These are phyloP conservation scores for Penicillium italicum DNA, from an alignment of 2,329 filamentous ascomycete genomes.

Conservation along the genomic window DNA sequence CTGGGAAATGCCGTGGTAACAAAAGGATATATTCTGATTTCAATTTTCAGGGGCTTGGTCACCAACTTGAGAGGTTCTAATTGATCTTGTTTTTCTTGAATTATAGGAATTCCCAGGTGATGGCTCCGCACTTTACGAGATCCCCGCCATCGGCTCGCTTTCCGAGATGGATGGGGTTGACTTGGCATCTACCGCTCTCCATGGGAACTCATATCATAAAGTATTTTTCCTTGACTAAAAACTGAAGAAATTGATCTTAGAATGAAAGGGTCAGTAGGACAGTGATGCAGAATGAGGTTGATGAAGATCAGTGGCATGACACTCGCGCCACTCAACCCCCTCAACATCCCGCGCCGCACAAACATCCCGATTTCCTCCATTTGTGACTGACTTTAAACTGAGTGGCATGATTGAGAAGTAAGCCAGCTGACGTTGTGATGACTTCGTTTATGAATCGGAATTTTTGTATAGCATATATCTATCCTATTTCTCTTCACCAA, in stretches of 20 bases:
- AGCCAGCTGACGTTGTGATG: background rate
- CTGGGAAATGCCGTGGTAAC: background rate
- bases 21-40: background rate
- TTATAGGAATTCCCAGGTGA: too few species aligned
- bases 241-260: background rate
- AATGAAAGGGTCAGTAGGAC: background rate
- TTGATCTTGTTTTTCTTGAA: background rate
- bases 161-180: background rate
- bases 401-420: background rate
- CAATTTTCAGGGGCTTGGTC: background rate
- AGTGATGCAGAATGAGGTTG: background rate
- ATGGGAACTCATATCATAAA: background rate
- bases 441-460: background rate
- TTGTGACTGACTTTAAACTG: background rate
- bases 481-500: background rate
- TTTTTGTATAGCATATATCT: background rate
- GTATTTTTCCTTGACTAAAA: background rate
- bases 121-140: background rate
- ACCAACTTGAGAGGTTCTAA: too few species aligned
- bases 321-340: background rate
- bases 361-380: background rate
- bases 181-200: background rate
- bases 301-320: conserved; percentile 4
- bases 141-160: background rate
- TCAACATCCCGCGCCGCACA: background rate